These are phyloP conservation scores for Ilyonectria mors-panacis DNA, from an alignment of 2,329 filamentous ascomycete genomes.

Conservation along the genomic window DNA sequence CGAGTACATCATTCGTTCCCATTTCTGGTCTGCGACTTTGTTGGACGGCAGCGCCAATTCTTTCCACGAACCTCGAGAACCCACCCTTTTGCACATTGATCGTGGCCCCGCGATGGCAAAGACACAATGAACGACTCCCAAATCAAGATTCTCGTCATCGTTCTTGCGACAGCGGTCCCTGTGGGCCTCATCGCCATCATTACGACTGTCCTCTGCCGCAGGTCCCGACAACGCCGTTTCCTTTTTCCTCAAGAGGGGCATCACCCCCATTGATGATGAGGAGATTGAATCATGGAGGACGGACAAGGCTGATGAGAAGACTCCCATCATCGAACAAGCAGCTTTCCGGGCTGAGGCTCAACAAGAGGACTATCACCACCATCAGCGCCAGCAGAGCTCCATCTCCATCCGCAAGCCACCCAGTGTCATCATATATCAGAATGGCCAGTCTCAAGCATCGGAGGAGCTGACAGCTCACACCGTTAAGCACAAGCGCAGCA, in stretches of 20 bases:
- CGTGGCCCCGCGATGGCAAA: slow-evolving; percentile 40
- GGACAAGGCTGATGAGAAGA: slow-evolving; percentile 52
- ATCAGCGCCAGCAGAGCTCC: slow-evolving; percentile 52
- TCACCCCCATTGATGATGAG: slow-evolving; percentile 75
- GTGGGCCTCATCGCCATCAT: slow-evolving; percentile 55
- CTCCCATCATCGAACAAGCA: slow-evolving; percentile 41
- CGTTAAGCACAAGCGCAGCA: slow-evolving; percentile 57
- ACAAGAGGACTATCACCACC: slow-evolving; percentile 31
- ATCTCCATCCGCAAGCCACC: slow-evolving; percentile 62
- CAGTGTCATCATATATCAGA: slow-evolving; percentile 69
- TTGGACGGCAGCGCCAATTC: slow-evolving; percentile 28
- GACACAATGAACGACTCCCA: slow-evolving; percentile 46
- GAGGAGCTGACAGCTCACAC: slow-evolving; percentile 50
- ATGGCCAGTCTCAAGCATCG: slow-evolving; percentile 43
- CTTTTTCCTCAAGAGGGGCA: slow-evolving; percentile 67
- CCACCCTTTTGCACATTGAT: slow-evolving; percentile 3
- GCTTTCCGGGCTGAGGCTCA: slow-evolving; percentile 6
- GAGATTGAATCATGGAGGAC: slow-evolving; percentile 77
- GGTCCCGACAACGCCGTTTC: slow-evolving; percentile 56
- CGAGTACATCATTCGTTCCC: slow-evolving; percentile 23
- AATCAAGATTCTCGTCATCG: slow-evolving; percentile 63
- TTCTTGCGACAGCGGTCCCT: slow-evolving; percentile 66
- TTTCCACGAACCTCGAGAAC: slow-evolving; percentile 7
- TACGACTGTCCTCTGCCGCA: slow-evolving; percentile 56
- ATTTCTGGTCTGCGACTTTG: slow-evolving; percentile 31